Evolutionary conservation across 2,329 filamentous ascomycete genomes (phyloP), one percentile per base, ranked within the genome.

Genomic region (Aspergillus sp.): DNA sequence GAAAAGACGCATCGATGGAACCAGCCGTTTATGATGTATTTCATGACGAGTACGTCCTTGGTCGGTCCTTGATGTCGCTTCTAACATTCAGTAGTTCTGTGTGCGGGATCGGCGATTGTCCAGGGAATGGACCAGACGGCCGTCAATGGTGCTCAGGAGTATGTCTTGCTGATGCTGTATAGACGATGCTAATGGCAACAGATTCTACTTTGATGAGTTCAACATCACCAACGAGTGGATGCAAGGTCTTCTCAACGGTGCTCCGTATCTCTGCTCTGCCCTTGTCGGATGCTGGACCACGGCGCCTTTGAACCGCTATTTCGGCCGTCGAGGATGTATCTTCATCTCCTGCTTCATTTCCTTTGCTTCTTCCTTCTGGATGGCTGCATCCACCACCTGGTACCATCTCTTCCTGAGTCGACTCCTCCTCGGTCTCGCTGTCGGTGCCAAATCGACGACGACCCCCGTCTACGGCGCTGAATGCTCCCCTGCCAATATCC

Each of bases 101-200:
- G 41, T 33, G 41, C 41, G 9, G 34, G 35, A 11, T 43, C 74
- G 2, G 76, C 77, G 3, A 75, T 75, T 6, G 75, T 78, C 7
- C 79, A 72, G 62, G 73, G 70, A 7, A 75, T 74, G 73, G 73
- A 76, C 43, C 70, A 76, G 42, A 75, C 72, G 0, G 70, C 68
- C 30, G 72, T 73, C 47, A 75, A 76, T 42, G 72, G 72, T 29
- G 70, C 71, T 5, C 65, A 69, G 42, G 58, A 33, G 35, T 41
- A 12, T 10, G 26, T 19, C 8, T 1, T 1, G 11, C 9, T 27
- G 5, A 19, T n/a, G 10, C 5, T 27, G 3, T 7, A 27, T 8
- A 11, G 9, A 33, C 6, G 9, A 13, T 28, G 8, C 36, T 36
- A 28, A 11, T 7, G 5, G 12, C 9, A 46, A 47, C 35, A 47